Base-by-base conservation (phyloP, 768 basidiomycete species). In the Tricholoma sp. region DNA sequence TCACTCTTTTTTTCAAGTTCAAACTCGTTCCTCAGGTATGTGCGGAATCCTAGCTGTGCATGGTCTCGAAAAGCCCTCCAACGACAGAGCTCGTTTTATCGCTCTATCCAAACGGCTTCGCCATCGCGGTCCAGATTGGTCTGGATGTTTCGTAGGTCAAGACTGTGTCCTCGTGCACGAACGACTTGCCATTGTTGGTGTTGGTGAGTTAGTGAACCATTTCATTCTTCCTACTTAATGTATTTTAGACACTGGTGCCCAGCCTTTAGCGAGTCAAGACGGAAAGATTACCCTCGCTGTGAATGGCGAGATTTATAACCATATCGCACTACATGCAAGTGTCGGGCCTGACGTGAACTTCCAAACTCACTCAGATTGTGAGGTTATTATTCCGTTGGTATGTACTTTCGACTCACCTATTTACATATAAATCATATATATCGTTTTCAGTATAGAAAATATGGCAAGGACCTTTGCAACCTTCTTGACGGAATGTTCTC, bases 251-350 rank as follows among this genome's bases (percentile, higher is more conserved):
- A 88, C 94, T 35, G 97, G 97, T 60, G 97, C 97, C 18, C 97
- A 99, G 69, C 97, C 97, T 12, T 80, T 99, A 46, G 72, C 87
- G 56, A 94, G 89, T 73, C 83, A 91, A 21, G 93, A 98, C 62
- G 89, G 86, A 54, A 90, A 88, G 64, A 66, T 86, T 60, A 82
- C 88, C 62, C 87, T 99, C 54, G 84, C 90, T 57, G 97, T 99
- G 68, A 99, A 99, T 72, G 97, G 97, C 52, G 97, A 99, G 74
- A 98, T 99, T 66, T 99, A 99, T 81, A 99, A 98, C 79, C 93
- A 98, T 69, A 73, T 91, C 55, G 79, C 86, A 16, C 83, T 98
- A 52, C 83, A 91, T 57, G 81, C 85, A 52, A 74, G 71, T 22
- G 73, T 94, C 54, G 85, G 82, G 35, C 68, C 83, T 45, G 79